Base-by-base conservation (phyloP, 352 stramenopile genomes). In the Peronospora belbahrii region DNA sequence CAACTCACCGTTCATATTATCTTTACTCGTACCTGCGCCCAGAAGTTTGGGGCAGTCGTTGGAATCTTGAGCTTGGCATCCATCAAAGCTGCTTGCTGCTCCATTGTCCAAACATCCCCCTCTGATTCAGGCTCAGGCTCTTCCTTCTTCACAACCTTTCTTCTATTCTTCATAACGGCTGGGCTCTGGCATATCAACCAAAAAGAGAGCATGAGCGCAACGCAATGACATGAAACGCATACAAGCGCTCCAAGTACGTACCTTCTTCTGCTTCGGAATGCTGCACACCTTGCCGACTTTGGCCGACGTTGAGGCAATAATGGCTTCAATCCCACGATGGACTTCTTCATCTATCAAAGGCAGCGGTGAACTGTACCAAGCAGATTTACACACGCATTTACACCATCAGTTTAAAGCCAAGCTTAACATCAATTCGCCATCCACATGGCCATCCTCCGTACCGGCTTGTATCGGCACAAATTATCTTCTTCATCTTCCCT, bases 21-120 rank as follows among this genome's bases (percentile, higher is more conserved):
- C n/a, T n/a, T 27, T 50, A 4, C 6, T 25, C 17, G 23, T 62
- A 69, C 77, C 44, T 85, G 61, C 1, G 38, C 66, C 77, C 77
- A 89, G 24, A 85, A 89, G 33, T 84, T 85, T 3, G 56, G 36
- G 6, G 58, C 66, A 9, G 72, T 87, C 18, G 78, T 84, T 7
- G 69, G 62, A n/a, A 89, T 69, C 30, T 74, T 46, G 20, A 74
- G 46, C 46, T 87, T 87, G 3, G 75, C 78, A 6, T 68, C 55
- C 6, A 59, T 52, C 22, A 89, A 60, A 17, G 71, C 71, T 25
- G 73, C 42, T 1, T 81, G 37, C 41, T 89, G 75, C 5, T 58
- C 53, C 0, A 65, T 37, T 4, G 50, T 81, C 78, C 78, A 89
- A 1, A 67, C 45, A 20, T 65, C 58, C 2, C 24, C 52, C 25